A percentile compares a stretch with the other conserved stretches of the same genome.
phyloP scores from a whole-genome alignment of 305 asterid species.

The Fraxinus xanthoxyloides region DNA sequence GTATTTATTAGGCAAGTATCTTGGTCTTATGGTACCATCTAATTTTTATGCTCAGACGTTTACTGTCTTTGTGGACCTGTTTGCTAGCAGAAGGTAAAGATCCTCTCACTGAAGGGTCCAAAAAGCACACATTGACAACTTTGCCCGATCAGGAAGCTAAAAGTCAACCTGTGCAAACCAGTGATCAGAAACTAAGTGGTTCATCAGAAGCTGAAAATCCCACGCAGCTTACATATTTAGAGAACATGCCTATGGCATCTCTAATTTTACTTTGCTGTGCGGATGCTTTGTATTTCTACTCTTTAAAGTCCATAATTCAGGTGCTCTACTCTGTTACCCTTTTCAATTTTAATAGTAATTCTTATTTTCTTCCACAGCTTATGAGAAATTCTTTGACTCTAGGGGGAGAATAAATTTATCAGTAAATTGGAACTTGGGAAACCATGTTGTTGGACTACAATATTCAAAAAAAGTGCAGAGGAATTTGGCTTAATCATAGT shows the following conservation, averaged over 20 bases:
- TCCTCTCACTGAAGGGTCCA: slow-evolving; percentile 40
- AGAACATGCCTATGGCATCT: slow-evolving; percentile 35
- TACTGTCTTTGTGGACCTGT: slow-evolving; percentile 25
- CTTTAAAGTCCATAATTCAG: slow-evolving; percentile 60
- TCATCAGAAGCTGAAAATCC: slow-evolving; percentile 33
- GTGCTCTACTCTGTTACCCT: slow-evolving; percentile 34
- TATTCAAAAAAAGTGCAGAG: slow-evolving; percentile 53
- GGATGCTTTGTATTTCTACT: slow-evolving; percentile 58
- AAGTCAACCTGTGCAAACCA: slow-evolving; percentile 29
- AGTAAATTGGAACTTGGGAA: slow-evolving; percentile 57
- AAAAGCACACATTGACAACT: slow-evolving; percentile 28
- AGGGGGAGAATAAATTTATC: slow-evolving; percentile 54
- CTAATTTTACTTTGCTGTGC: slow-evolving; percentile 71
- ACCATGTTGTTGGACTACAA: slow-evolving; percentile 77
- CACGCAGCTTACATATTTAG: slow-evolving; percentile 28
- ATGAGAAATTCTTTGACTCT: slow-evolving; percentile 22
- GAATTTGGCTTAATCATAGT: slow-evolving; percentile 56
- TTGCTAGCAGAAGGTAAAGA: slow-evolving; percentile 49
- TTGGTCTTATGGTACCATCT: slow-evolving; percentile 6
- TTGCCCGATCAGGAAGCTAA: slow-evolving; percentile 39
- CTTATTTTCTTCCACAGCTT: slow-evolving; percentile 26
- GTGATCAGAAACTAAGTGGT: slow-evolving; percentile 32
- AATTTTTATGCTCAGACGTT: slow-evolving; percentile 21
- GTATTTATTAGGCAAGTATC: slow-evolving; percentile 67
- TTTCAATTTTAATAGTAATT: background rate